phyloP scores from a whole-genome alignment of 768 basidiomycete species.

The Daedaleopsis sinensis region DNA sequence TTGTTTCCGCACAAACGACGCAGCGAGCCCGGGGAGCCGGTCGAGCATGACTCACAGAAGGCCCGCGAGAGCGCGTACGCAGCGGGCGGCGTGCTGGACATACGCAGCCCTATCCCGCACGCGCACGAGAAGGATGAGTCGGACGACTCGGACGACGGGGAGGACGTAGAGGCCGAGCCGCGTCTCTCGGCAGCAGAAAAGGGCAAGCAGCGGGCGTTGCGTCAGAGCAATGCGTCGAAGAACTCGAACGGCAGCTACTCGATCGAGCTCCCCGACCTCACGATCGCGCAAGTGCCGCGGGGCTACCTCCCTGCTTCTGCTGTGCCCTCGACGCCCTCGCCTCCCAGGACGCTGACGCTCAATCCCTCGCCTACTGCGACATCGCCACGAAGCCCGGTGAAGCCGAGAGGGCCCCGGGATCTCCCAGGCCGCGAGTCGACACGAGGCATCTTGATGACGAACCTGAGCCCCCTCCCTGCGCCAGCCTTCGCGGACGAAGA shows the following conservation, averaged over 20 bases:
- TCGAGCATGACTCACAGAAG: slow-evolving; percentile 8
- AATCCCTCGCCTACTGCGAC: slow-evolving; percentile 5
- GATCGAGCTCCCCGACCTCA: slow-evolving; percentile 31
- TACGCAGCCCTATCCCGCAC: slow-evolving; percentile 9
- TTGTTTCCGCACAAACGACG: slow-evolving; percentile 15
- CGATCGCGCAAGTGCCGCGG: slow-evolving; percentile 18
- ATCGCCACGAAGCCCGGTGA: slow-evolving; percentile 24
- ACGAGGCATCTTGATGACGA: slow-evolving; percentile 28
- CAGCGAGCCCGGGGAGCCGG: slow-evolving; percentile 5
- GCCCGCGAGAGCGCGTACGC: slow-evolving; percentile 1
- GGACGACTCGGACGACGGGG: slow-evolving; percentile 22
- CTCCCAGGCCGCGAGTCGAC: slow-evolving; percentile 28
- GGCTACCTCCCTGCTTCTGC: slow-evolving; percentile 22
- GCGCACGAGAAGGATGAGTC: slow-evolving; percentile 23
- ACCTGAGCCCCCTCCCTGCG: slow-evolving; percentile 13
- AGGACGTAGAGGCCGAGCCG: slow-evolving; percentile 13
- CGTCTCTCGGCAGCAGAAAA: slow-evolving; percentile 14
- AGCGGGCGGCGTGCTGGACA: slow-evolving; percentile 16
- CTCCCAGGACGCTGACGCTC: slow-evolving; percentile 14
- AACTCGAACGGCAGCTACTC: slow-evolving; percentile 36
- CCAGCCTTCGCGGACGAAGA: slow-evolving; percentile 8
- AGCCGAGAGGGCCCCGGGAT: slow-evolving; percentile 30
- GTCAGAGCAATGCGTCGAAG: slow-evolving; percentile 28
- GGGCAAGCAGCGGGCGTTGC: slow-evolving; percentile 20
- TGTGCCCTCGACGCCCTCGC: slow-evolving; percentile 22